Base-by-base conservation (phyloP, 768 basidiomycete species). In the Suillus sp. region DNA sequence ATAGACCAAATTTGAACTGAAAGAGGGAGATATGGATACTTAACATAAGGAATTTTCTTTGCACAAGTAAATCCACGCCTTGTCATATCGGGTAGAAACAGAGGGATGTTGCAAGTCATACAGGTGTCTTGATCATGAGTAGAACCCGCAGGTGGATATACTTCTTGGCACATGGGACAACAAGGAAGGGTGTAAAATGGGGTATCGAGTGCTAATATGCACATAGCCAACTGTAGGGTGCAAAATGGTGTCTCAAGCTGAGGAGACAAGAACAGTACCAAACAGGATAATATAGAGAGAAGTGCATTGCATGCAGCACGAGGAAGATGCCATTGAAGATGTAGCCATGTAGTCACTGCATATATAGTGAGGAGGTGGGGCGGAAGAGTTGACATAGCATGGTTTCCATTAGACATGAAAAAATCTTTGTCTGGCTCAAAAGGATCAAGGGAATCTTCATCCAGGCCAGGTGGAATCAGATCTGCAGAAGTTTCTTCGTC, bases 31-130 rank as follows among this genome's bases (percentile, higher is more conserved):
- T 63, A 64, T 6, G 58, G 62, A 22, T 64, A 64, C 20, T 53
- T 64, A 22, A 60, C 30, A 27, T 16, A 16, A 18, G 62, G 62
- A 35, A 40, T 53, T 59, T 59, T 63, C 16, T 50, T 35, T 1
- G 25, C 38, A 0, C 30, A 8, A 1, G 4, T 3, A 54, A 61
- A 53, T 3, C 63, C 59, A 10, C n/a, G 64, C 45, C 1, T 47
- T 0, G 1, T 57, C 37, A 56, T 76, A 75, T 0, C 73, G 68
- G 0, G 71, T 74, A 60, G 69, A 75, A 0, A 74, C 72, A 76
- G 78, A 2, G 78, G 78, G 54, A 78, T 77, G 50, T 79, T 74
- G 50, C 78, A 80, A 16, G 74, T 64, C 16, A 80, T 65, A 0
- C 0, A 68, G 69, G 0, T 71, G 72, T 0, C 77, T 45, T 60